phyloP scores from a whole-genome alignment of 1,139 yeast species.

The Candida frijolesensis region DNA sequence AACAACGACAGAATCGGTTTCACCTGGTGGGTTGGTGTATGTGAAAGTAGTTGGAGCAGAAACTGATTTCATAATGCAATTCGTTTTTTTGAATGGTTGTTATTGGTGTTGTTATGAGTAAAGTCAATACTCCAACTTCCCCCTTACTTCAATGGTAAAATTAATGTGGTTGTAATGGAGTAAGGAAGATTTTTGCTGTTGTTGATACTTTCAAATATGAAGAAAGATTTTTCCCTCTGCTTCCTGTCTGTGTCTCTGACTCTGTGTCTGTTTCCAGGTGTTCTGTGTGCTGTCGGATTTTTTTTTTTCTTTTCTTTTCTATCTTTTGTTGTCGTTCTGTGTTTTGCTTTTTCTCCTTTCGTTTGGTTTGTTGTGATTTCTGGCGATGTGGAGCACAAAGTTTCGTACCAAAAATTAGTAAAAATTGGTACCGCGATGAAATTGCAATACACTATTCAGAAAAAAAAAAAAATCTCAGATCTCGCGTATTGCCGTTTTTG shows the following conservation, averaged over 20 bases:
- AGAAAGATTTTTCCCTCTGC: not conserved
- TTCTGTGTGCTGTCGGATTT: not conserved
- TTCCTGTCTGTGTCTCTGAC: not conserved
- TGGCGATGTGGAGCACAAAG: not conserved
- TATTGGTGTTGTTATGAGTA: not conserved
- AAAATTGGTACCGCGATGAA: too few species aligned
- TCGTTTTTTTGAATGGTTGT: not conserved
- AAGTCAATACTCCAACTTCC: not conserved
- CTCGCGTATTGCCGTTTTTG: too few species aligned
- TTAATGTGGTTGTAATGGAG: not conserved
- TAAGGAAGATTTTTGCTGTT: too few species aligned
- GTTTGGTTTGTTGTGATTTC: not conserved
- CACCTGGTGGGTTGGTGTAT: slow-evolving; percentile 9
- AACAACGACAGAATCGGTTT: slow-evolving; percentile 21
- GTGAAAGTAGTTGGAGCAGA: slow-evolving; percentile 15
- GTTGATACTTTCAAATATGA: not conserved
- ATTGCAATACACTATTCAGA: too few species aligned
- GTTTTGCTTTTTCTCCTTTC: not conserved
- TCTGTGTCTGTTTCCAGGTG: not conserved
- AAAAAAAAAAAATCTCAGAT: too few species aligned
- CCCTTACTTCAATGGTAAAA: not conserved
- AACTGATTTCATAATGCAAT: slow-evolving; percentile 12
- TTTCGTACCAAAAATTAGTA: too few species aligned
- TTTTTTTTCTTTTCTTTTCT: not conserved
- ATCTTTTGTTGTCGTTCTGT: not conserved